Evolutionary conservation across 495 filamentous ascomycete species (phyloP), one percentile per base, ranked within the genome.

Genomic region (Rhypophila decipiens): DNA sequence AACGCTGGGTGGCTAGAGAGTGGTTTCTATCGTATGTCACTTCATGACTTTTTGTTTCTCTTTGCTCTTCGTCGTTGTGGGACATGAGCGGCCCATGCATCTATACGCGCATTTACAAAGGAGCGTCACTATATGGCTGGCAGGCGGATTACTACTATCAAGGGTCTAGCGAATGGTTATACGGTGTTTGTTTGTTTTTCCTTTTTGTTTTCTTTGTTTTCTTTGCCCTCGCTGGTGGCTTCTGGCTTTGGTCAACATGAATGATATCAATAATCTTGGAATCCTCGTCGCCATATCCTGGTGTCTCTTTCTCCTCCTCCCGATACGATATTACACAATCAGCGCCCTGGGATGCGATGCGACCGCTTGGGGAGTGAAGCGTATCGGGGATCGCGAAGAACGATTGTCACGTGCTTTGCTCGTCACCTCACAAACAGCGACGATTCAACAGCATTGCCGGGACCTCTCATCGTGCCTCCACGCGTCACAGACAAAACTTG

Each of bases 71-170:
- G 13, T 41, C 46, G 49, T 34, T 17, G 24, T 51, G 46, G 22
- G 24, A 44, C 24, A 31, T 13, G 17, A 19, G n/a, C 4, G 15
- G 17, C 18, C 15, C 12, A 24, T 40, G 50, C 40, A 53, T 48
- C 44, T 53, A 37, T 15, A 5, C 31, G 35, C 27, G 46, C 51
- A 49, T 49, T 52, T 53, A 53, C 45, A 53, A 39, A 53, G 46
- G 51, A 53, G 51, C 51, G 46, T 49, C 27, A 47, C 38, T 47
- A 40, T 17, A 44, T 19, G 46, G 34, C 34, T 34, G 39, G 46
- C 34, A 39, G 45, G 39, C 46, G 36, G 27, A 15, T 27, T 10
- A 24, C 11, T 20, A 23, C 17, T 21, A 52, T 33, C 46, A 39
- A 35, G 39, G 41, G 46, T 9, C 20, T 39, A 39, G 34, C 44